phyloP scores from a whole-genome alignment of 257 asterid genomes.

The Hygrophila difformis region DNA sequence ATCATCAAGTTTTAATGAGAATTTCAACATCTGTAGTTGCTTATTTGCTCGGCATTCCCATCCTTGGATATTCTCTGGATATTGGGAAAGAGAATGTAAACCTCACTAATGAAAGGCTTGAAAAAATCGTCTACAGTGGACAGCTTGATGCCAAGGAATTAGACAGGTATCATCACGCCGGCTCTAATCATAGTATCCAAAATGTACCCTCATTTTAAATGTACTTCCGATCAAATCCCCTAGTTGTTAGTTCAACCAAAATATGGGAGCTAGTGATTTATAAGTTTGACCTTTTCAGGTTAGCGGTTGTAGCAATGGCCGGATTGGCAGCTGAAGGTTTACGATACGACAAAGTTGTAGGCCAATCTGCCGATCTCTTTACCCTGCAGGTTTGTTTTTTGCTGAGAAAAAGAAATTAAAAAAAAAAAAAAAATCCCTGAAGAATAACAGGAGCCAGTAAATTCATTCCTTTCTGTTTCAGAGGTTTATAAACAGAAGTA shows the following conservation, averaged over 20 bases:
- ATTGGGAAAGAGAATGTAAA: slow-evolving; percentile 92
- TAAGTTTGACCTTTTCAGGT: slow-evolving; percentile 29
- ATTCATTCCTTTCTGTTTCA: slow-evolving; percentile 24
- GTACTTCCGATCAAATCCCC: slow-evolving; percentile 10
- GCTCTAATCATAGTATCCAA: neutral
- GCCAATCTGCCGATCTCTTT: slow-evolving; percentile 94
- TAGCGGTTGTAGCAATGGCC: slow-evolving; percentile 94
- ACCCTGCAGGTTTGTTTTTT: slow-evolving; percentile 62
- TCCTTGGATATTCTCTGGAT: slow-evolving; percentile 89
- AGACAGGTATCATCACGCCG: slow-evolving; percentile 55
- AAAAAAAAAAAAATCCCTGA: no score
- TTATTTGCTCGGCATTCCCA: slow-evolving; percentile 83
- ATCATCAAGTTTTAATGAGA: slow-evolving; percentile 1
- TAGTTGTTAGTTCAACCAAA: no score
- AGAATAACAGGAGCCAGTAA: neutral
- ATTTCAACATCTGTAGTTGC: slow-evolving; percentile 41
- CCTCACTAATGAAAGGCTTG: slow-evolving; percentile 77
- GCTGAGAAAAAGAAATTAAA: no score
- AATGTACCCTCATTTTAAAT: neutral
- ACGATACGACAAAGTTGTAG: slow-evolving; percentile 82
- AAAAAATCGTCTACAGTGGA: slow-evolving; percentile 86
- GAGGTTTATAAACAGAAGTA: slow-evolving; percentile 91
- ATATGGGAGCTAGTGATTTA: no score
- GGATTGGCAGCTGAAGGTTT: slow-evolving; percentile 97
- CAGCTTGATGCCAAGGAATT: slow-evolving; percentile 91